Percentiles rank a stretch among this genome's conserved stretches.
phyloP scores from a whole-genome alignment of 495 filamentous ascomycete genomes.

The Aspergillus nidulans region DNA sequence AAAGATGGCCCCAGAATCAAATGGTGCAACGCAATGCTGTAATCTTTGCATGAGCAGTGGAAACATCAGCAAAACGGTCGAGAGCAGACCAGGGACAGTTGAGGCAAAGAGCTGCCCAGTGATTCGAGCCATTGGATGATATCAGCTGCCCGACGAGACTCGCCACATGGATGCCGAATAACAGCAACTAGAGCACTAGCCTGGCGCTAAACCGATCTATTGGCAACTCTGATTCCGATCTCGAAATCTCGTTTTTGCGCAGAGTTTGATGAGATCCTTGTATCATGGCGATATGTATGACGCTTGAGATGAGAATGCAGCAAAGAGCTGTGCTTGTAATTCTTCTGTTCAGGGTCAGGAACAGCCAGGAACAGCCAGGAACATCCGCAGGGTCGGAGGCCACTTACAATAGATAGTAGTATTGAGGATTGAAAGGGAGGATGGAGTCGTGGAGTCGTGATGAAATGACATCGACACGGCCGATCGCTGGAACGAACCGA shows the following conservation, averaged over 20 bases:
- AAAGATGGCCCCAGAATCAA: background rate
- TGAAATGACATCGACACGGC: background rate
- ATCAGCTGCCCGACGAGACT: background rate
- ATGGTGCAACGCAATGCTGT: background rate
- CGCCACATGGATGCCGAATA: conserved; percentile 1
- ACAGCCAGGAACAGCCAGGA: background rate
- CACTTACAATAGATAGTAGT: too few species aligned
- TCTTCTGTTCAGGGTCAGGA: background rate
- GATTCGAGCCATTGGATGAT: background rate
- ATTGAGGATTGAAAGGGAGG: background rate
- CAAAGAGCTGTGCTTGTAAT: background rate
- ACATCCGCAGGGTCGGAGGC: too few species aligned
- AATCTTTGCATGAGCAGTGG: background rate
- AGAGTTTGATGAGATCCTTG: background rate
- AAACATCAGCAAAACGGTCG: background rate
- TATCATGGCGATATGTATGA: background rate
- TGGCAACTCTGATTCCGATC: background rate
- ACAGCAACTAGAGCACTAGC: background rate
- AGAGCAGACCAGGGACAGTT: background rate
- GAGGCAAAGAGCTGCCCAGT: too few species aligned
- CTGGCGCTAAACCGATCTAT: conserved; percentile 3
- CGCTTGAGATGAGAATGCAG: background rate
- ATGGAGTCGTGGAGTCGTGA: background rate
- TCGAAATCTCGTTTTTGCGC: background rate
- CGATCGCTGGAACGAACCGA: background rate